Percentiles rank a stretch among this genome's conserved stretches.
These are phyloP conservation scores for Fusarium guadeloupense DNA, from an alignment of 2,329 filamentous ascomycete species.

Conservation along the genomic window DNA sequence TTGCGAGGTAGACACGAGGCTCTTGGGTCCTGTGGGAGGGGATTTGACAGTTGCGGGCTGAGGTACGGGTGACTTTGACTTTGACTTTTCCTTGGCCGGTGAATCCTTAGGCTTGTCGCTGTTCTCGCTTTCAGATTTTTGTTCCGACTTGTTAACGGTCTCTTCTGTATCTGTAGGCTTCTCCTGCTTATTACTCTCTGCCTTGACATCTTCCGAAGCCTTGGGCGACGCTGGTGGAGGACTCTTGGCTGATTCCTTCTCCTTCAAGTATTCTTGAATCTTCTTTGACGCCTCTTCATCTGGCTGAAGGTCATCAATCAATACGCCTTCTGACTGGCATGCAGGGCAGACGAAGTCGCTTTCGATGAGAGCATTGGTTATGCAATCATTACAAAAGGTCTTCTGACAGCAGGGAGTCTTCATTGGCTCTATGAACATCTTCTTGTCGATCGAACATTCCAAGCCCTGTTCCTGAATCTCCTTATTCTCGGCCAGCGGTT, in stretches of 20 bases:
- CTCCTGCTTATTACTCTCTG: constrained; percentile 31
- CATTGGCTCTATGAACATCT: constrained; percentile 97
- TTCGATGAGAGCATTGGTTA: constrained; percentile 98
- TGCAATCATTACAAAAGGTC: constrained; percentile 99
- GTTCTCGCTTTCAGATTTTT: constrained; percentile 46
- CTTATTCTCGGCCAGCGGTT: constrained; percentile 79
- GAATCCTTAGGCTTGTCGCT: constrained; percentile 31
- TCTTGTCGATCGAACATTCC: constrained; percentile 95
- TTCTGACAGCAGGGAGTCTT: constrained; percentile 98
- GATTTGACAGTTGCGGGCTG: constrained; percentile 39
- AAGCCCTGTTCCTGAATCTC: constrained; percentile 88
- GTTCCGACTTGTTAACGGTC: constrained; percentile 51
- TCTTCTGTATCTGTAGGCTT: constrained; percentile 47
- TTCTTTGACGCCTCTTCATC: constrained; percentile 82
- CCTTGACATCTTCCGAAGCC: constrained; percentile 32
- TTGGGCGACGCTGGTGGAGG: constrained; percentile 48
- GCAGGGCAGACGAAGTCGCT: constrained; percentile 96
- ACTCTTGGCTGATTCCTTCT: constrained; percentile 63
- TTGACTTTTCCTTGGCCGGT: constrained; percentile 47
- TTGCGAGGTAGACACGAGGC: constrained; percentile 44
- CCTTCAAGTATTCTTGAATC: constrained; percentile 77
- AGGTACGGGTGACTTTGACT: constrained; percentile 49
- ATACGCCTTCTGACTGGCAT: constrained; percentile 88
- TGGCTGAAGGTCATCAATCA: constrained; percentile 88
- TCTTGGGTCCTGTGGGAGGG: constrained; percentile 45